Evolutionary conservation across 495 filamentous ascomycete genomes (phyloP).

Genomic region (Penicillium manginii): DNA sequence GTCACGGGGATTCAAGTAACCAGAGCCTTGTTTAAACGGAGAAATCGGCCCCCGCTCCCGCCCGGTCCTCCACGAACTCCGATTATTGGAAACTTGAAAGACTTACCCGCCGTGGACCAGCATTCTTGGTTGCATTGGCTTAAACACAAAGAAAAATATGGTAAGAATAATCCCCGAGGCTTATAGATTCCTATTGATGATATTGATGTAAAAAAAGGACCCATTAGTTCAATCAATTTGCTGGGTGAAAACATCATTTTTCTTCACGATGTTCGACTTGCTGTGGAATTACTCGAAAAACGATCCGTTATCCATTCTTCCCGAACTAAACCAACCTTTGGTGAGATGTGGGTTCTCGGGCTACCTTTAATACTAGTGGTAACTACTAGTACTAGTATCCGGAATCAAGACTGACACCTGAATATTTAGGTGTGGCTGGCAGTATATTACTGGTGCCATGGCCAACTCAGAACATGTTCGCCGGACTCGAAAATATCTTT

Average conservation of each 20-base stretch:
- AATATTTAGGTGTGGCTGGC: conserved; percentile 26
- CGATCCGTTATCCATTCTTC: conserved; percentile 48
- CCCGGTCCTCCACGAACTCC: conserved; percentile 49
- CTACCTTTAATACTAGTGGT: too few species aligned
- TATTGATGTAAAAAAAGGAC: conserved; percentile 27
- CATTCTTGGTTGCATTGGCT: conserved; percentile 53
- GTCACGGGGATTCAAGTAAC: not conserved
- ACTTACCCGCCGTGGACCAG: conserved; percentile 43
- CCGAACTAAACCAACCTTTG: conserved; percentile 40
- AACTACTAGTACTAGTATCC: too few species aligned
- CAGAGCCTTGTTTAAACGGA: not conserved
- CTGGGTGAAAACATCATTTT: conserved; percentile 53
- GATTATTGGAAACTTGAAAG: conserved; percentile 51
- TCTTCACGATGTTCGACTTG: conserved; percentile 46
- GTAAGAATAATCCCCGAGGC: conserved; percentile 9
- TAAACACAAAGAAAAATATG: conserved; percentile 53
- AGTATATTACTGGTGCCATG: conserved; percentile 27
- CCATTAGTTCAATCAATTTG: conserved; percentile 56
- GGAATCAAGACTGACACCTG: not conserved
- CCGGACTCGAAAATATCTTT: conserved; percentile 38
- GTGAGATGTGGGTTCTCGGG: conserved; percentile 39
- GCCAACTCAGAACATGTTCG: conserved; percentile 34
- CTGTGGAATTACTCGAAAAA: conserved; percentile 51
- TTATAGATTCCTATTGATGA: not conserved
- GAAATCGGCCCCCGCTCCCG: conserved; percentile 35